A percentile compares a stretch with the other conserved stretches of the same genome.
These are phyloP conservation scores for Naganishia friedmannii DNA, from an alignment of 768 basidiomycete species.

Conservation along the genomic window DNA sequence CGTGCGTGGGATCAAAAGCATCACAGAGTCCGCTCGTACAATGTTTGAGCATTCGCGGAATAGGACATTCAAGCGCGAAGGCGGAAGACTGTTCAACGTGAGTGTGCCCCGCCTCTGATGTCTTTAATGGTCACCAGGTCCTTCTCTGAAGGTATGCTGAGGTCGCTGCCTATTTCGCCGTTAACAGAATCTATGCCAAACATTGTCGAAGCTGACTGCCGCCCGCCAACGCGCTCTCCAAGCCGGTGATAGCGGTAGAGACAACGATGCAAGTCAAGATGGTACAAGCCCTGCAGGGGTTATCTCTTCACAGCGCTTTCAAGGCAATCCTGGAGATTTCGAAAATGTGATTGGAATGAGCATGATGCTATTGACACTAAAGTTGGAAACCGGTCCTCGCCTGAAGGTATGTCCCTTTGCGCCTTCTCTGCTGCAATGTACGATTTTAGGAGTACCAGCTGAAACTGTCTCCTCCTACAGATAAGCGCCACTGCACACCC, in stretches of 20 bases:
- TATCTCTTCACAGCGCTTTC: background rate
- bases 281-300: background rate
- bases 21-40: background rate
- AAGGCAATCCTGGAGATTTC: background rate
- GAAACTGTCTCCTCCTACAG: background rate
- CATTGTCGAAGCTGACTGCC: background rate
- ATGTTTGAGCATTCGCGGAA: constrained; percentile 19
- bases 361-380: constrained; percentile 5
- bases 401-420: background rate
- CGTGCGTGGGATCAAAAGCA: constrained; percentile 4
- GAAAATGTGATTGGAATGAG: constrained; percentile 8
- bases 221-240: background rate
- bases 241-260: background rate
- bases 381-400: background rate
- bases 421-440: background rate
- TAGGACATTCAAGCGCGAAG: constrained; percentile 24
- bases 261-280: background rate
- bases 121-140: background rate
- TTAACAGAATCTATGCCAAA: background rate
- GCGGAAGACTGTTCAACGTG: constrained; percentile 14
- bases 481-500: background rate
- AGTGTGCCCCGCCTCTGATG: background rate
- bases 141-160: background rate
- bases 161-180: background rate
- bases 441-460: background rate